phyloP scores from a whole-genome alignment of 257 asterid genomes.

The Cordia subcordata region DNA sequence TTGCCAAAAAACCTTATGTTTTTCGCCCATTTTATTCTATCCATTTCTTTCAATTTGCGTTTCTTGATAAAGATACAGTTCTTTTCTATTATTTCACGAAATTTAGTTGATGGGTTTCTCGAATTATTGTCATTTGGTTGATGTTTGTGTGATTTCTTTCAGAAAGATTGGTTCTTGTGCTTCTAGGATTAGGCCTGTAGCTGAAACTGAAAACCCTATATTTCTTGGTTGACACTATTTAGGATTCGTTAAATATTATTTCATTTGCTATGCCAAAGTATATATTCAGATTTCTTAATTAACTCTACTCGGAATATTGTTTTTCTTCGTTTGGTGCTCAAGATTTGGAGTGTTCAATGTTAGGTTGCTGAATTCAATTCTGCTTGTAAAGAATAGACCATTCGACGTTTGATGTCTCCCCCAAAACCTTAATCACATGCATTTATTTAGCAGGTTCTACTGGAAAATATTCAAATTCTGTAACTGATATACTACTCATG shows the following conservation, averaged over 20 bases:
- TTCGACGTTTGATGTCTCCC: neutral
- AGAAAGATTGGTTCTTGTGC: neutral
- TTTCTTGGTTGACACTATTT: neutral
- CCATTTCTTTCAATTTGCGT: neutral
- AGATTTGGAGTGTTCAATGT: neutral
- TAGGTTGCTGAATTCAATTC: constrained; percentile 2
- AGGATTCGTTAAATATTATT: too few relatives aligned
- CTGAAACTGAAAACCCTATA: neutral
- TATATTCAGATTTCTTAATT: too few relatives aligned
- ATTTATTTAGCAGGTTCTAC: neutral
- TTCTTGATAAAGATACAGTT: neutral
- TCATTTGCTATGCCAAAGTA: too few relatives aligned
- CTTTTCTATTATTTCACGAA: constrained; percentile 8
- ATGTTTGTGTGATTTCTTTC: constrained; percentile 1
- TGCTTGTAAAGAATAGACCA: neutral
- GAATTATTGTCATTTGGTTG: constrained; percentile 3
- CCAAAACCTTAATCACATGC: neutral
- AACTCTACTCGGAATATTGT: neutral
- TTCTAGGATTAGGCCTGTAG: neutral
- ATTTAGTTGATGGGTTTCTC: constrained; percentile 10
- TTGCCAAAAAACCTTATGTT: constrained; percentile 1
- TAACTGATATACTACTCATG: neutral
- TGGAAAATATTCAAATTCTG: neutral
- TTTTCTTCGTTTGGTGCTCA: neutral
- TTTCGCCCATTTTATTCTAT: constrained; percentile 1